Conservation (phyloP, 805 yeast species). For the Phaffomyces thermotolerans region DNA sequence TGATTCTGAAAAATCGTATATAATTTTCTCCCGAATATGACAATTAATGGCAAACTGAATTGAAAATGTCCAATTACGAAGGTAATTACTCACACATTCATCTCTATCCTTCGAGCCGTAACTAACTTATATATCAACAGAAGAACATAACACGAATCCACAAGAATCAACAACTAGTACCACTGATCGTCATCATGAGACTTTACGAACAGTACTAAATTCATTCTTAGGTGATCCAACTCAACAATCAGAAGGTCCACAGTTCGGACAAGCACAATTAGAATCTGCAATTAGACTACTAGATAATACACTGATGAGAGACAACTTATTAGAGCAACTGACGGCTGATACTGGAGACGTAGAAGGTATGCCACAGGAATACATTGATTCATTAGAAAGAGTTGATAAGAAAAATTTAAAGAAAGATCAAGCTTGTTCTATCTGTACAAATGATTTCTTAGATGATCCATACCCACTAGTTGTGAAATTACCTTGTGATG, state of each 20-base stretch:
- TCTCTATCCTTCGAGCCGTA: background rate
- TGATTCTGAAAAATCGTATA: no score
- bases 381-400: constrained; percentile 71
- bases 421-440: constrained; percentile 65
- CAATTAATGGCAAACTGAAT: background rate
- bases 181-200: constrained; percentile 10
- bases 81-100: constrained; percentile 2
- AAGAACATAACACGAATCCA: constrained; percentile 1
- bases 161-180: background rate
- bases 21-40: no score
- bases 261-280: constrained; percentile 10
- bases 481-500: constrained; percentile 61
- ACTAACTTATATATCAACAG: background rate
- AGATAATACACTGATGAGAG: constrained; percentile 15
- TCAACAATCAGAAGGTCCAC: constrained; percentile 6
- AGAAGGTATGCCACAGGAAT: constrained; percentile 59
- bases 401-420: constrained; percentile 40
- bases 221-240: constrained; percentile 8
- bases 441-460: constrained; percentile 67
- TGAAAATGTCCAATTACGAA: constrained; percentile 16
- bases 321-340: constrained; percentile 23
- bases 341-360: constrained; percentile 14
- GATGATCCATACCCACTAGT: constrained; percentile 75
- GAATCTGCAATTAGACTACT: constrained; percentile 13
- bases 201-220: constrained; percentile 11